Evolutionary conservation across 371 early-diverging fungal genomes (phyloP), one percentile per base, ranked within the genome.

Genomic region (Rhizopus delemar): DNA sequence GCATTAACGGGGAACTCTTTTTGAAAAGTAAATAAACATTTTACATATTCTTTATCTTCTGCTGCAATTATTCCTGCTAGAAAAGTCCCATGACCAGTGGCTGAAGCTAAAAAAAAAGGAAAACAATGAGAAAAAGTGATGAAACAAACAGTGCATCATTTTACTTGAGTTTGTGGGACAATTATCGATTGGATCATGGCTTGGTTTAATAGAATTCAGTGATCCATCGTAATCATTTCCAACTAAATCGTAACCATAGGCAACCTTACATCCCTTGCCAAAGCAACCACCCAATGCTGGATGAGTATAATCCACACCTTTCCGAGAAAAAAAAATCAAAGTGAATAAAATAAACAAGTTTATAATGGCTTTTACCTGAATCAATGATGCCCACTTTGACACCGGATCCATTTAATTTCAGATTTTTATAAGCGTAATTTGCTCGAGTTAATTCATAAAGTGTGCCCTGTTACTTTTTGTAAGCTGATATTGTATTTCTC

Each of bases 271-370:
- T 3, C 81, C 82, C 15, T 65, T 52, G 5, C 89, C 89, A 67
- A 86, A 86, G 56, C 90, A 81, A 3, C 87, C 88, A 16, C 88
- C 89, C 51, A 90, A 70, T 6, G 89, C 87, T 38, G 89, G 87
- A 65, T 88, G 89, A 12, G 74, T 79, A 66, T 86, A 90, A 67
- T 88, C 86, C 29, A 88, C 75, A 22, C 22, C 22, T 22, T 22
- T 22, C 22, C 22, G 22, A 22, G 22, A 22, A 22, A 22, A 22
- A 22, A 22, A 22, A 22, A 22, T 22, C 22, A 22, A 22, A 22
- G 2, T 22, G 22, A 22, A 22, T 22, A 22, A 22, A 22, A 22
- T 22, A 22, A 22, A 22, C 22, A 22, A 22, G 22, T 22, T 22
- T 22, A 22, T 22, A 22, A 22, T 22, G 1, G 22, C 2, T 22